Conservation (phyloP, 805 yeast species). For the Cyberlindnera samutprakarnensis region DNA sequence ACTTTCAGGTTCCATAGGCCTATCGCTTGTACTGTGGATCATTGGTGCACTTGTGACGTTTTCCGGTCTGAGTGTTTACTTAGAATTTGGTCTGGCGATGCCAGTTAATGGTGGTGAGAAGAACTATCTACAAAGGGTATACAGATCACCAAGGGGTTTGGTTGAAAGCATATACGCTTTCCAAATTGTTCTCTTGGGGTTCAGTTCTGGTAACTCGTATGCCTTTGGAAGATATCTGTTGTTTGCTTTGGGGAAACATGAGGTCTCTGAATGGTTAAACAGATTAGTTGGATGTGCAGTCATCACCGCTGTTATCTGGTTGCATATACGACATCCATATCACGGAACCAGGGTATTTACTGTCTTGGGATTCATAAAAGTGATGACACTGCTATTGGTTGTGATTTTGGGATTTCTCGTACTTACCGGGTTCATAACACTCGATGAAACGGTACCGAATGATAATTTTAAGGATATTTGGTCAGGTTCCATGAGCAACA, state of each 20-base stretch:
- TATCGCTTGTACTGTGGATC: conserved; percentile 48
- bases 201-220: conserved; percentile 55
- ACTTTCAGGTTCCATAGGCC: conserved; percentile 53
- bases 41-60: conserved; percentile 56
- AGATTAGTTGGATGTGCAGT: conserved; percentile 43
- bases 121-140: conserved; percentile 55
- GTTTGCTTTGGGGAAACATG: conserved; percentile 32
- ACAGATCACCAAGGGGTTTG: conserved; percentile 44
- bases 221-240: conserved; percentile 58
- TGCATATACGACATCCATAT: conserved; percentile 43
- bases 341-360: conserved; percentile 47
- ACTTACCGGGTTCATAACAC: conserved; percentile 25
- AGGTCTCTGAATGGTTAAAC: conserved; percentile 27
- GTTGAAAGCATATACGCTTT: conserved; percentile 44
- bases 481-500: conserved; percentile 30
- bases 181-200: conserved; percentile 48
- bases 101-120: conserved; percentile 66
- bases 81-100: conserved; percentile 59
- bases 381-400: conserved; percentile 41
- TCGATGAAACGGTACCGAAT: conserved; percentile 14
- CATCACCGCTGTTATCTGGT: conserved; percentile 36
- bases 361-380: conserved; percentile 45
- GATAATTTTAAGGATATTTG: conserved; percentile 32
- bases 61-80: conserved; percentile 46
- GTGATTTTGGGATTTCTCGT: conserved; percentile 40